phyloP scores from a whole-genome alignment of 1,284 basidiomycete genomes.

The Leccinum fallax region DNA sequence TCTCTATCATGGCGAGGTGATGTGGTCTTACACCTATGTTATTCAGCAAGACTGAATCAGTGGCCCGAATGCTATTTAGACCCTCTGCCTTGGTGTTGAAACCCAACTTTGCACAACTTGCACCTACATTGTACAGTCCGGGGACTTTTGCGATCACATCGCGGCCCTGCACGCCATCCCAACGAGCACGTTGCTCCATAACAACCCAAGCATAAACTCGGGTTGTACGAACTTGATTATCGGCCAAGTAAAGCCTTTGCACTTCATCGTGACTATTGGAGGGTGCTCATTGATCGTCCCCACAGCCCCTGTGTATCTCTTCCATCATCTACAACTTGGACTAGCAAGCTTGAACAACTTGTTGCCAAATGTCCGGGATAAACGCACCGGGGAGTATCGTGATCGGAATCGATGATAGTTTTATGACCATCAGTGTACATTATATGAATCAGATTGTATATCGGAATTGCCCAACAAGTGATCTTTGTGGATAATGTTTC shows the following conservation, averaged over 20 bases:
- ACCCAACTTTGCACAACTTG: background rate
- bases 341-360: background rate
- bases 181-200: background rate
- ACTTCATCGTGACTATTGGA: background rate
- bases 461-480: background rate
- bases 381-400: background rate
- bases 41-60: background rate
- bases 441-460: background rate
- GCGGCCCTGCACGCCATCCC: background rate
- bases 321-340: background rate
- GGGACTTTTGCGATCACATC: background rate
- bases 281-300: background rate
- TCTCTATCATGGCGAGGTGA: background rate
- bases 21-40: background rate
- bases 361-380: background rate
- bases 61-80: background rate
- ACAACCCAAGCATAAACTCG: background rate
- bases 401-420: background rate
- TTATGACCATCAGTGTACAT: background rate
- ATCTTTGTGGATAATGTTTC: background rate
- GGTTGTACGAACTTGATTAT: background rate
- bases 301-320: background rate
- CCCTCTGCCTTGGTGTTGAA: background rate
- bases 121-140: background rate
- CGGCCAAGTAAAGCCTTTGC: background rate